Conservation (phyloP, 2,329 filamentous ascomycete genomes). For the Hymenoscyphus infarciens region DNA sequence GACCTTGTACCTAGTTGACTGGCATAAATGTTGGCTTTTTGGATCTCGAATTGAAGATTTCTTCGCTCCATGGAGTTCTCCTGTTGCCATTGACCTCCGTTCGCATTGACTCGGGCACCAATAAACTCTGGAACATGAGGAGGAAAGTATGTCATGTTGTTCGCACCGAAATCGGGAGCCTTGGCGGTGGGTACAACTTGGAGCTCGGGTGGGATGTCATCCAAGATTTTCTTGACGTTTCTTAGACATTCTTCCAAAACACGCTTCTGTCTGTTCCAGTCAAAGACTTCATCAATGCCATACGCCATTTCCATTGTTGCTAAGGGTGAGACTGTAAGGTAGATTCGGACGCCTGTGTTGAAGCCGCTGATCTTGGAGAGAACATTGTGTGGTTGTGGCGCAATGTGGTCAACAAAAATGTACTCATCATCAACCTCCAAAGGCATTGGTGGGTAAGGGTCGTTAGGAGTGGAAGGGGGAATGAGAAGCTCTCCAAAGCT, state of each 20-base stretch:
- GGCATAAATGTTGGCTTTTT: slow-evolving; percentile 85
- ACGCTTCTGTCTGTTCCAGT: slow-evolving; percentile 72
- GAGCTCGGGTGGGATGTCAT: slow-evolving; percentile 66
- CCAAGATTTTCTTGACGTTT: slow-evolving; percentile 65
- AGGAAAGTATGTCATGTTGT: slow-evolving; percentile 49
- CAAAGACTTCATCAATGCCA: slow-evolving; percentile 70
- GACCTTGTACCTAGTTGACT: slow-evolving; percentile 78
- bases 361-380: slow-evolving; percentile 75
- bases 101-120: slow-evolving; percentile 26
- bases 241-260: slow-evolving; percentile 69
- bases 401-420: slow-evolving; percentile 67
- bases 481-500: slow-evolving; percentile 70
- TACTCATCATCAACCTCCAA: slow-evolving; percentile 81
- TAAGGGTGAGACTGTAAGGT: slow-evolving; percentile 74
- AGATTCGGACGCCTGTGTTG: slow-evolving; percentile 74
- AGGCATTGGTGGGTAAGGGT: slow-evolving; percentile 76
- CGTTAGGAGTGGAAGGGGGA: slow-evolving; percentile 69
- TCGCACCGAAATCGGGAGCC: slow-evolving; percentile 39
- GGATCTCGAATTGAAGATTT: slow-evolving; percentile 76
- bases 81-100: slow-evolving; percentile 31
- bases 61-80: slow-evolving; percentile 37
- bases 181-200: slow-evolving; percentile 46
- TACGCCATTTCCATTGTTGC: slow-evolving; percentile 80
- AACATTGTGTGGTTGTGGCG: slow-evolving; percentile 63
- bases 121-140: slow-evolving; percentile 40